These are phyloP conservation scores for Clonostachys chloroleuca DNA, from an alignment of 2,329 filamentous ascomycete species.

Conservation along the genomic window DNA sequence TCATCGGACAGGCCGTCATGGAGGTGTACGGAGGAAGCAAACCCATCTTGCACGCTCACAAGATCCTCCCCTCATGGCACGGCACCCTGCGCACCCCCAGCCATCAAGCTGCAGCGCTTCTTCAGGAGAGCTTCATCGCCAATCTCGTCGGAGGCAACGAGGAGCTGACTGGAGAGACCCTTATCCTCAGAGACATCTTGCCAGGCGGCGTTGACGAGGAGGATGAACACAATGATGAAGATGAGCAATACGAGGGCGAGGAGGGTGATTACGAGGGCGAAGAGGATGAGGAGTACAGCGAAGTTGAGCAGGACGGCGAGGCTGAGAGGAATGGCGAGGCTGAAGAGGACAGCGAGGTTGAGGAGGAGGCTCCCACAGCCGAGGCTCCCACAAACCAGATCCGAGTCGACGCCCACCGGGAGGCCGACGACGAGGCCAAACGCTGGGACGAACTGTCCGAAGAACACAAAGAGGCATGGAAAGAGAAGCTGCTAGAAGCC, in stretches of 20 bases:
- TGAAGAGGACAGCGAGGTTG: too few species aligned
- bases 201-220: slow-evolving; percentile 9
- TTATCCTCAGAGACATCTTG: slow-evolving; percentile 27
- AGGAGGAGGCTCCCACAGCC: slow-evolving; percentile 9
- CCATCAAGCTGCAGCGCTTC: slow-evolving; percentile 14
- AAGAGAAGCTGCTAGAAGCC: slow-evolving; percentile 59
- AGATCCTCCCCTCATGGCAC: slow-evolving; percentile 47
- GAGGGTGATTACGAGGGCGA: background rate
- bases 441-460: slow-evolving; percentile 68
- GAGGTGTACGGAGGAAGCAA: slow-evolving; percentile 56
- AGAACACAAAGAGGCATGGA: slow-evolving; percentile 65
- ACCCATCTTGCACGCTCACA: slow-evolving; percentile 50
- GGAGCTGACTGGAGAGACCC: slow-evolving; percentile 24
- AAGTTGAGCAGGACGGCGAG: background rate
- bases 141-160: slow-evolving; percentile 28
- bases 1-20: slow-evolving; percentile 59
- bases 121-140: slow-evolving; percentile 23
- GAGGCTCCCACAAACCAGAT: slow-evolving; percentile 10
- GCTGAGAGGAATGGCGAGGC: too few species aligned
- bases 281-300: slow-evolving; percentile 2
- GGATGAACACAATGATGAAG: slow-evolving; percentile 1
- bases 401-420: slow-evolving; percentile 37
- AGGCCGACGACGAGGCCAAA: slow-evolving; percentile 47
- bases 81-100: slow-evolving; percentile 18
- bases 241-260: slow-evolving; percentile 6